Evolutionary conservation across 2,329 filamentous ascomycete genomes (phyloP), one percentile per base, ranked within the genome.

Genomic region (Pleurostoma richardsiae): DNA sequence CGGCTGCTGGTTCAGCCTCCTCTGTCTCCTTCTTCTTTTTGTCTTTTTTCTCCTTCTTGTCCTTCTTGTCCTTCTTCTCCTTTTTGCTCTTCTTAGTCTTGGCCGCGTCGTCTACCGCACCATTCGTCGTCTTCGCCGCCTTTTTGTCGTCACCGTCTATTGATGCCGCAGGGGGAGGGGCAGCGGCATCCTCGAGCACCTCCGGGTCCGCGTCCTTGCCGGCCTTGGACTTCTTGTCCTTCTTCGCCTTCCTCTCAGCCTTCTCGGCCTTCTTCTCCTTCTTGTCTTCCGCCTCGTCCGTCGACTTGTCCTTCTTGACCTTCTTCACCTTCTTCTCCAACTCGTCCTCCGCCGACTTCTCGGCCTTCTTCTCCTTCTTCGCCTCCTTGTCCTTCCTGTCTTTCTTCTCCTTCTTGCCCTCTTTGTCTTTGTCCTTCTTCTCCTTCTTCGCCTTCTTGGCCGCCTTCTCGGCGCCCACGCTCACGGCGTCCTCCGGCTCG

Each of bases 61-160:
- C 56, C 41, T 63, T 64, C 49, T 65, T 59, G 48, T 56, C 57
- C 42, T 70, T 68, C 48, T 66, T 65, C 46, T 64, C 62, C 41
- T 62, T 59, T 48, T 60, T 64, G 46, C 47, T 56, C 43, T 59
- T 57, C 30, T 53, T 49, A 26, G 51, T 48, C 39, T 55, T 46
- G 46, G 54, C 48, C 8, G 42, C 39, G 40, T 19, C 19, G 19
- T 19, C 19, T 19, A 19, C 19, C 19, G 19, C 19, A 19, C 19
- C 19, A 19, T 19, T 19, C 19, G 48, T 28, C 29, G 42, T 40
- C 39, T 47, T 47, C 39, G 39, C 40, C 4, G 42, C 47, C n/a
- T 51, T 44, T n/a, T 50, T 36, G 26, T 56, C 54, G 39, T 19
- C 19, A 19, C 19, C 19, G 19, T 19, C 19, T 19, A 19, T 19